phyloP scores from a whole-genome alignment of 352 stramenopile genomes.

The Pythium aristosporum region DNA sequence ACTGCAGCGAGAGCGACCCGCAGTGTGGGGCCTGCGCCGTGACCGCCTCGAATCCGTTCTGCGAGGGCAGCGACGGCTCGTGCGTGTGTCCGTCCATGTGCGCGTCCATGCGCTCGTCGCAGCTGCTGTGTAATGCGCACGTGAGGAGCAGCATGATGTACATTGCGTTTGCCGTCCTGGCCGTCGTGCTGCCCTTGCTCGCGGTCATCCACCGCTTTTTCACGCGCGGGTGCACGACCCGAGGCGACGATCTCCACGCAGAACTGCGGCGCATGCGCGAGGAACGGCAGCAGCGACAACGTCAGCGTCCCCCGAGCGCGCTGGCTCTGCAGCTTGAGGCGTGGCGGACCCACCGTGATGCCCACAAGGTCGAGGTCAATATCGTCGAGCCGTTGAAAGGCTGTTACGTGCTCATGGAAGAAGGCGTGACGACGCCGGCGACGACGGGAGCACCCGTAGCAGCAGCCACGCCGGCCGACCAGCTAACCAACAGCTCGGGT shows the following conservation, averaged over 20 bases:
- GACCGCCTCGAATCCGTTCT: conserved; percentile 8
- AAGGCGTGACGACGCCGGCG: not conserved
- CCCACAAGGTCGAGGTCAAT: conserved; percentile 21
- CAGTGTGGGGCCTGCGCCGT: conserved; percentile 4
- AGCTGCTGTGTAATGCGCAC: conserved; percentile 18
- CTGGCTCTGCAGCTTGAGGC: conserved; percentile 24
- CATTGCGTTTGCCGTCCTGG: conserved; percentile 21
- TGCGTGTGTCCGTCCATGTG: conserved; percentile 24
- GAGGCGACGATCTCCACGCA: conserved; percentile 1
- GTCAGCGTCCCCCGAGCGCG: conserved; percentile 2
- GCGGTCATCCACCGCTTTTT: conserved; percentile 14
- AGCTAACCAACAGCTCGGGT: not conserved
- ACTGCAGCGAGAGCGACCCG: conserved; percentile 19
- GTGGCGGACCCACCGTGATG: conserved; percentile 23
- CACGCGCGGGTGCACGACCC: not conserved
- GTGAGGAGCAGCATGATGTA: conserved; percentile 18
- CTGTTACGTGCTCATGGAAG: conserved; percentile 23
- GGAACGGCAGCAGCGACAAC: conserved; percentile 3
- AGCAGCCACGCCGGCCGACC: not conserved
- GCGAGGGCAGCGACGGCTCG: conserved; percentile 16
- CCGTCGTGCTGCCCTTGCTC: conserved; percentile 17
- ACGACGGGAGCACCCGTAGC: not conserved
- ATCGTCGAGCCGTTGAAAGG: conserved; percentile 18
- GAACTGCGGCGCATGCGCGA: conserved; percentile 15
- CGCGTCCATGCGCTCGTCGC: conserved; percentile 4